These are phyloP conservation scores for Collybia nuda DNA, from an alignment of 768 basidiomycete genomes.

Conservation along the genomic window DNA sequence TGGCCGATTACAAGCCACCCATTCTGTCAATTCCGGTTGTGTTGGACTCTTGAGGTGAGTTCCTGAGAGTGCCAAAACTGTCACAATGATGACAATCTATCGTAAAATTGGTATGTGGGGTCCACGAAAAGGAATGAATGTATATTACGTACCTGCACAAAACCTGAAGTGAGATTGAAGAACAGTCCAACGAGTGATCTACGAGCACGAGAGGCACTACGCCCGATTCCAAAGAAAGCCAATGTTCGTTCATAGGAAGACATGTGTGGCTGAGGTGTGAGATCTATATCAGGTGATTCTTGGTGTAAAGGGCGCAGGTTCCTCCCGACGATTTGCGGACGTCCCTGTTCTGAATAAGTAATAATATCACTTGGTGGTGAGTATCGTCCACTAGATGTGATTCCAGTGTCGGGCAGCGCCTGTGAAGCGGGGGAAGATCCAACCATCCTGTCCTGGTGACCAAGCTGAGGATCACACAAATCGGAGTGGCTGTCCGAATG, in stretches of 20 bases:
- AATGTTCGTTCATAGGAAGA: conserved; percentile 27
- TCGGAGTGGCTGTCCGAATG: conserved; percentile 18
- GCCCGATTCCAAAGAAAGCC: conserved; percentile 52
- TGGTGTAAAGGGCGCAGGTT: conserved; percentile 12
- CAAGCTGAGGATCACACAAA: conserved; percentile 5
- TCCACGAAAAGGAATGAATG: no score
- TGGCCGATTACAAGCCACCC: conserved; percentile 62
- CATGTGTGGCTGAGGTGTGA: not conserved
- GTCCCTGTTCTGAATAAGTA: not conserved
- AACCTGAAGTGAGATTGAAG: conserved; percentile 49
- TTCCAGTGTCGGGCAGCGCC: not conserved
- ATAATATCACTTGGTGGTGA: no score
- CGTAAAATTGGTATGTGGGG: not conserved
- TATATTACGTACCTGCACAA: conserved; percentile 38
- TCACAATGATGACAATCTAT: conserved; percentile 52
- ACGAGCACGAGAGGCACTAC: conserved; percentile 47
- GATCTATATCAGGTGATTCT: no score
- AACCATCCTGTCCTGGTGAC: not conserved
- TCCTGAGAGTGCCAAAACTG: conserved; percentile 47
- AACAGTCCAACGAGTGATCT: conserved; percentile 54
- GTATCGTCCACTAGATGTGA: not conserved
- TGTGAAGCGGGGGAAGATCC: not conserved
- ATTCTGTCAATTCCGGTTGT: conserved; percentile 44
- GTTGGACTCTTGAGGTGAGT: conserved; percentile 46
- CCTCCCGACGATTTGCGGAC: conserved; percentile 9